Conservation (phyloP, 371 early-diverging fungal genomes). For the Rhizomucor miehei region DNA sequence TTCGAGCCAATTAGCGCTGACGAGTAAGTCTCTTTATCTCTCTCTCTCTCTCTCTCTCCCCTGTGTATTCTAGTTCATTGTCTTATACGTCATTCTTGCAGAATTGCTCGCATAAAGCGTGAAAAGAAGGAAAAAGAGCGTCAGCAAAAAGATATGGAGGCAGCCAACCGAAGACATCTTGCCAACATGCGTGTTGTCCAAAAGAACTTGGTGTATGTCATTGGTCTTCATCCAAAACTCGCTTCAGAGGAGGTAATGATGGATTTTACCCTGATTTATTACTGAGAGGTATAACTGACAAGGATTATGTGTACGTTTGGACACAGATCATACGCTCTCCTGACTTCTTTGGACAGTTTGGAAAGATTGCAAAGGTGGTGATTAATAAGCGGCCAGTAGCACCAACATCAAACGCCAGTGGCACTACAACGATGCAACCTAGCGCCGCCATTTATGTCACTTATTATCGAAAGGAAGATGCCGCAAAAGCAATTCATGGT, state of each 20-base stretch:
- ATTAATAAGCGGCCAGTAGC: conserved; percentile 72
- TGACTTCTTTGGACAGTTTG: conserved; percentile 97
- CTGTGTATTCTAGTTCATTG: no score
- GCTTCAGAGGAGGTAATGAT: conserved; percentile 92
- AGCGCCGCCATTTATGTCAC: conserved; percentile 88
- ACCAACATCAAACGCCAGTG: conserved; percentile 45
- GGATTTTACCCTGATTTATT: no score
- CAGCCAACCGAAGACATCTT: conserved; percentile 82
- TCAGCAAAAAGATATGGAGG: conserved; percentile 86
- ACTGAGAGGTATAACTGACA: neutral
- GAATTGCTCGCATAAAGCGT: conserved; percentile 60
- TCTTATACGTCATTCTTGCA: no score
- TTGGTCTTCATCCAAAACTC: conserved; percentile 83
- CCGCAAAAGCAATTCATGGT: conserved; percentile 84
- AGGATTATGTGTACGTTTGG: neutral
- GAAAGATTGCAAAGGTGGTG: conserved; percentile 91
- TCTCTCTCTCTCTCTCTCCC: neutral
- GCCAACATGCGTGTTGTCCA: conserved; percentile 92
- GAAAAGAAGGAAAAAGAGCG: conserved; percentile 87
- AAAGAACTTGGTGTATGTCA: conserved; percentile 93
- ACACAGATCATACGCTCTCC: conserved; percentile 68
- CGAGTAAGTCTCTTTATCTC: conserved; percentile 58
- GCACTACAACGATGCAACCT: conserved; percentile 45
- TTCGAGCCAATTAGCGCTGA: conserved; percentile 87
- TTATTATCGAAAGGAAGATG: conserved; percentile 84